Conservation (phyloP, 805 yeast genomes). For the Wickerhamiella occidentalis region DNA sequence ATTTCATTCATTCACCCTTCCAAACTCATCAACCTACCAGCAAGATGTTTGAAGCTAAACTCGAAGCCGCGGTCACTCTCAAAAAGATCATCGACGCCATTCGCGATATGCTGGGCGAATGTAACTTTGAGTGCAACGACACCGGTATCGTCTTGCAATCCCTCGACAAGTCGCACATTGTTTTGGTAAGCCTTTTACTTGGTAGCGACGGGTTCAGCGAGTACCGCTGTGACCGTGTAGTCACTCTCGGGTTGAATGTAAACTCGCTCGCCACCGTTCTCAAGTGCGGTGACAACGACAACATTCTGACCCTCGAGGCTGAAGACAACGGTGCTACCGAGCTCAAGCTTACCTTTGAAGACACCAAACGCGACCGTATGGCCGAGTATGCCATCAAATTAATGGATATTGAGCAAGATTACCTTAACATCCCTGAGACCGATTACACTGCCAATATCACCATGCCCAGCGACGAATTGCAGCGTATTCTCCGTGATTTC, state of each 20-base stretch:
- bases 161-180: slow-evolving; percentile 92
- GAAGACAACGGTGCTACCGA: slow-evolving; percentile 69
- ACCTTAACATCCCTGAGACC: slow-evolving; percentile 85
- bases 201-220: slow-evolving; percentile 81
- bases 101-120: slow-evolving; percentile 85
- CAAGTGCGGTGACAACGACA: slow-evolving; percentile 83
- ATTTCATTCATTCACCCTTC: neutral
- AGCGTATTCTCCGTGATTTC: slow-evolving; percentile 81
- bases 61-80: slow-evolving; percentile 80
- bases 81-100: slow-evolving; percentile 90
- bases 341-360: slow-evolving; percentile 77
- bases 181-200: slow-evolving; percentile 74
- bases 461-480: slow-evolving; percentile 80
- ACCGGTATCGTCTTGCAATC: slow-evolving; percentile 94
- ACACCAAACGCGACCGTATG: slow-evolving; percentile 76
- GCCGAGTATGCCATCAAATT: slow-evolving; percentile 83
- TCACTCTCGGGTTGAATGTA: slow-evolving; percentile 84
- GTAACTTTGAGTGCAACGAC: slow-evolving; percentile 95
- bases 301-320: slow-evolving; percentile 76
- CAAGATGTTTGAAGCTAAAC: slow-evolving; percentile 89
- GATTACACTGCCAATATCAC: slow-evolving; percentile 76
- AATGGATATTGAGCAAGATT: slow-evolving; percentile 95
- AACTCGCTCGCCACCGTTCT: slow-evolving; percentile 78
- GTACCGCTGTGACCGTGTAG: slow-evolving; percentile 89
- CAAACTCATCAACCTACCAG: neutral